Conservation (phyloP, 1,139 yeast species). For the Saccharomyces hybrid region DNA sequence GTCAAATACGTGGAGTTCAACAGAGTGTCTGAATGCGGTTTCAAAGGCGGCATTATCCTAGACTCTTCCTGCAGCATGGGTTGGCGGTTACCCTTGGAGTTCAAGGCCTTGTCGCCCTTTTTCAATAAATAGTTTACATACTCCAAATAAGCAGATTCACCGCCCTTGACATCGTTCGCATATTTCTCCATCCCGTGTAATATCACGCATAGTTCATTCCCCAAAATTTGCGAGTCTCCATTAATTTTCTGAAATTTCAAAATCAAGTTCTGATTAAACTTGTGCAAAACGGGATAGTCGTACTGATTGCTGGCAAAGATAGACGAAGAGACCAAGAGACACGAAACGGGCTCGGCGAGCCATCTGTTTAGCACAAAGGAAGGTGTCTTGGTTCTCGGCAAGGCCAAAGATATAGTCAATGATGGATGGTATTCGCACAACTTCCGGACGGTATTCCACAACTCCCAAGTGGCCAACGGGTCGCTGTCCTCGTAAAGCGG, state of each 20-base stretch:
- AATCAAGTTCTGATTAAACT: conserved; percentile 39
- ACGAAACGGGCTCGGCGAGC: conserved; percentile 57
- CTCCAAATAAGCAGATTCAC: conserved; percentile 41
- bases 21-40: conserved; percentile 56
- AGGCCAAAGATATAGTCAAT: conserved; percentile 48
- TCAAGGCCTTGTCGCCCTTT: conserved; percentile 28
- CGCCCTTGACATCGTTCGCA: conserved; percentile 34
- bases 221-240: conserved; percentile 23
- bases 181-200: conserved; percentile 42
- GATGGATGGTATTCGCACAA: conserved; percentile 45
- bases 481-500: conserved; percentile 40
- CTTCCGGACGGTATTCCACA: conserved; percentile 56
- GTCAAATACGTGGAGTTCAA: conserved; percentile 52
- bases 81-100: conserved; percentile 2
- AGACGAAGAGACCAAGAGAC: conserved; percentile 45
- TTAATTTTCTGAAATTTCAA: conserved; percentile 28
- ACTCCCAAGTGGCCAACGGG: conserved; percentile 56
- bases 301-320: conserved; percentile 50
- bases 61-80: conserved; percentile 8
- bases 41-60: conserved; percentile 47
- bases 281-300: conserved; percentile 54
- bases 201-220: conserved; percentile 27
- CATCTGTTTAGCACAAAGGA: conserved; percentile 45
- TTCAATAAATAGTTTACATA: conserved; percentile 46
- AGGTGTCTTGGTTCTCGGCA: conserved; percentile 44